Evolutionary conservation across 306 rosid genomes (phyloP).

Genomic region (Cicer pinnatifidum): DNA sequence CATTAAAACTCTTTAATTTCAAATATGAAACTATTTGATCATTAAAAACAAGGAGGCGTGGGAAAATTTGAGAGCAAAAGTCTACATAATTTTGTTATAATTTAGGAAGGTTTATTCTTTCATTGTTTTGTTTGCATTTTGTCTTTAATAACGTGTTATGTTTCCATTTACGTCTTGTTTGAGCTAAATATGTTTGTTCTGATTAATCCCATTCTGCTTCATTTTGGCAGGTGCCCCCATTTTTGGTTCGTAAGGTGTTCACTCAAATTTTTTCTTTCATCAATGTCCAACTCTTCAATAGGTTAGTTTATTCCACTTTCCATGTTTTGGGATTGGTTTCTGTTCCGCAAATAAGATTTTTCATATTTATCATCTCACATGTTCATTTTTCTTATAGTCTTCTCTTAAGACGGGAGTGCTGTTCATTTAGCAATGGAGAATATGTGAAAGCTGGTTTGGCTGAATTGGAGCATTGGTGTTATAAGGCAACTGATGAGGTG

Average conservation of each 20-base stretch:
- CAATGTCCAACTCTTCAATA: constrained; percentile 94
- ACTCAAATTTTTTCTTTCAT: constrained; percentile 85
- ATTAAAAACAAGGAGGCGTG: constrained; percentile 28
- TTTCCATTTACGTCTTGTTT: constrained; percentile 16
- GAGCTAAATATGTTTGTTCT: constrained; percentile 25
- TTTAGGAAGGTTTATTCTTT: constrained; percentile 12
- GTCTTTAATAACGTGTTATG: constrained; percentile 10
- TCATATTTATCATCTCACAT: background rate
- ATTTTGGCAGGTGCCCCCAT: constrained; percentile 60
- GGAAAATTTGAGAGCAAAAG: constrained; percentile 30
- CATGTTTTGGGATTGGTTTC: constrained; percentile 14
- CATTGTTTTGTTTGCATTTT: constrained; percentile 12
- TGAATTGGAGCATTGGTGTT: constrained; percentile 96
- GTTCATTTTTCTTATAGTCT: constrained; percentile 62
- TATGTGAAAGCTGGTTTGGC: constrained; percentile 95
- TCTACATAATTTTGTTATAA: constrained; percentile 25
- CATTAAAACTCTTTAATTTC: background rate
- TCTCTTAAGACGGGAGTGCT: constrained; percentile 97
- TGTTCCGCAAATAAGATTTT: constrained; percentile 10
- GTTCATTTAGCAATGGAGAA: constrained; percentile 99
- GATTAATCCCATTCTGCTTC: constrained; percentile 25
- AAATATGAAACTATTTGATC: background rate
- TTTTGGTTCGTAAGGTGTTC: constrained; percentile 88
- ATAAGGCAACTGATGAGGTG: constrained; percentile 90
- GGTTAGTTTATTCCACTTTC: constrained; percentile 56